phyloP scores from a whole-genome alignment of 257 asterid genomes.

The Salvia rosmarinus region DNA sequence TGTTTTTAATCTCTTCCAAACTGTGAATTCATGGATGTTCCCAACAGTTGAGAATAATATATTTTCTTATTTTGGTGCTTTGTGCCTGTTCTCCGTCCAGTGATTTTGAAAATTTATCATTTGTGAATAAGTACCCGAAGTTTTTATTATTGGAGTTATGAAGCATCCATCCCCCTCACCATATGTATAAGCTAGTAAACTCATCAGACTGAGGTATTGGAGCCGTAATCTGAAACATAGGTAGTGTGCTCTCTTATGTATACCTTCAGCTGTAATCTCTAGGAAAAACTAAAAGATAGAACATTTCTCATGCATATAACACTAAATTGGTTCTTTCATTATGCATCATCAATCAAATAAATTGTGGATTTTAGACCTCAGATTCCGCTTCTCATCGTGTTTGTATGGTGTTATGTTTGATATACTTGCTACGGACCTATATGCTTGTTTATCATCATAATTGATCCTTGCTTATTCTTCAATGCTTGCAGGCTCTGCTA shows the following conservation, averaged over 20 bases:
- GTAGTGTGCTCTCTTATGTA: background rate
- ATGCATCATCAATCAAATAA: background rate
- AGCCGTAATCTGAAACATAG: no score
- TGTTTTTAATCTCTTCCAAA: constrained; percentile 23
- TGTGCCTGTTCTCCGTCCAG: background rate
- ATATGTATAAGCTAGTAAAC: background rate
- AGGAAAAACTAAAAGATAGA: background rate
- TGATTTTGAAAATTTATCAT: background rate
- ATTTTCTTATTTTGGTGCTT: background rate
- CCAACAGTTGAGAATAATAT: constrained; percentile 1
- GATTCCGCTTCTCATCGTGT: background rate
- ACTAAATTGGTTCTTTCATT: background rate
- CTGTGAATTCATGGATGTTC: background rate
- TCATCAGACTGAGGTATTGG: background rate
- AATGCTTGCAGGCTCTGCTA: constrained; percentile 60
- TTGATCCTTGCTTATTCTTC: background rate
- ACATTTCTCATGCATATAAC: background rate
- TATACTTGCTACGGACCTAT: no score
- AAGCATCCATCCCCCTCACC: background rate
- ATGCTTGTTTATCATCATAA: background rate
- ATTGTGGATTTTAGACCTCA: background rate
- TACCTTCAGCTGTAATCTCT: background rate
- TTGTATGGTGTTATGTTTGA: background rate
- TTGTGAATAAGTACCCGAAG: background rate
- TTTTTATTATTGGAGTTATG: background rate